A percentile compares a stretch with the other conserved stretches of the same genome.
Evolutionary conservation across 2,329 filamentous ascomycete species (phyloP).

Genomic region (Didymella exigua): DNA sequence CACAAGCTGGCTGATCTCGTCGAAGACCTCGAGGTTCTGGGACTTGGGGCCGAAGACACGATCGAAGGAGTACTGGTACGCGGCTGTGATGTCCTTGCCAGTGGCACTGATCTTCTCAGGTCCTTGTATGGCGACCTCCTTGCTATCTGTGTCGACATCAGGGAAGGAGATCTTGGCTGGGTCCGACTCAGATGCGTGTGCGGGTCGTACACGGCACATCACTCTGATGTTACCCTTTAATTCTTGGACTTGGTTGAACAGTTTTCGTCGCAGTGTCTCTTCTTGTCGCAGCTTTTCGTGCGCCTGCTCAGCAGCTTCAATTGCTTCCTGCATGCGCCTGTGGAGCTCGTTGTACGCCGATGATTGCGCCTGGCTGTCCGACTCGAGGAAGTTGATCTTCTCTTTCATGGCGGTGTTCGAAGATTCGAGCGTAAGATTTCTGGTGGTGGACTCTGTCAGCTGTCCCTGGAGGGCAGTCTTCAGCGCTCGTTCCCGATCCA

Average conservation of each 20-base stretch:
- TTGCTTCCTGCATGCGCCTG: constrained; percentile 76
- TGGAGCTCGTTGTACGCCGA: constrained; percentile 84
- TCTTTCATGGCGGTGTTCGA: constrained; percentile 77
- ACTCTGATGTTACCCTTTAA: constrained; percentile 98
- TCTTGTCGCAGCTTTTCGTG: constrained; percentile 86
- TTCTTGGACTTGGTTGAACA: constrained; percentile 98
- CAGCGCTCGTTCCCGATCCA: constrained; percentile 65
- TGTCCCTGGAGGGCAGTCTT: constrained; percentile 64
- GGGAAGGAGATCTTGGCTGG: constrained; percentile 80
- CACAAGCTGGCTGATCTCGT: constrained; percentile 94
- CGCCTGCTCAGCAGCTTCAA: constrained; percentile 70
- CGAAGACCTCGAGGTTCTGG: constrained; percentile 86
- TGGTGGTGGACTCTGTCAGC: constrained; percentile 48
- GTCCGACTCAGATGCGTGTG: constrained; percentile 63
- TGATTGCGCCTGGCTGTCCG: constrained; percentile 86
- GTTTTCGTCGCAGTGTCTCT: constrained; percentile 84
- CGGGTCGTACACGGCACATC: constrained; percentile 91
- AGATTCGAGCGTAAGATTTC: constrained; percentile 67
- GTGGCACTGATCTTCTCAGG: constrained; percentile 84
- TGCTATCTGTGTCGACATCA: constrained; percentile 77
- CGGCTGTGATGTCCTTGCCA: constrained; percentile 76
- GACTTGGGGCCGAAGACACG: constrained; percentile 82
- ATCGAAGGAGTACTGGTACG: constrained; percentile 87
- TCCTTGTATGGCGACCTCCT: constrained; percentile 83
- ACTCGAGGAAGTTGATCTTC: constrained; percentile 87